phyloP scores from a whole-genome alignment of 2,329 filamentous ascomycete genomes.

The Colletotrichum acutatum region DNA sequence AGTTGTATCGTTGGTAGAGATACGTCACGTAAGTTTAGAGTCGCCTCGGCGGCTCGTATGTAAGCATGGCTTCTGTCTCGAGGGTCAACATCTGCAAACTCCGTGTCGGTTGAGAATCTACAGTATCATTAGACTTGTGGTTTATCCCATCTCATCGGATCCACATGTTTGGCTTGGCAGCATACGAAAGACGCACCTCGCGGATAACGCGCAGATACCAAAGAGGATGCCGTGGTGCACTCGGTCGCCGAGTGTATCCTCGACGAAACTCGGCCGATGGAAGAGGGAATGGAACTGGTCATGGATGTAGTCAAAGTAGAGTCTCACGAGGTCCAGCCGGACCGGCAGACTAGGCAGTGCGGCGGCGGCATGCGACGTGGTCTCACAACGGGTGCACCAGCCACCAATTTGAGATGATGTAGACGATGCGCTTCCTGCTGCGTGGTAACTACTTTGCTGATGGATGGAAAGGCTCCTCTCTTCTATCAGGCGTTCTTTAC shows the following conservation, averaged over 20 bases:
- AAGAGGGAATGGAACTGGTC: conserved; percentile 49
- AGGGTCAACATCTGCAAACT: conserved; percentile 37
- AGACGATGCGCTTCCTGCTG: conserved; percentile 13
- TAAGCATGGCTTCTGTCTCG: conserved; percentile 38
- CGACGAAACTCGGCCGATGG: conserved; percentile 42
- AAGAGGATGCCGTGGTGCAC: conserved; percentile 39
- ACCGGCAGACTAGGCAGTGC: conserved; percentile 36
- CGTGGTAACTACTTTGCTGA: neutral
- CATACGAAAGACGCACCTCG: conserved; percentile 34
- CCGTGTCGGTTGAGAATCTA: conserved; percentile 40
- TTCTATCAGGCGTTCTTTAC: conserved; percentile 9
- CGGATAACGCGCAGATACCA: conserved; percentile 41
- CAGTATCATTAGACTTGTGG: neutral
- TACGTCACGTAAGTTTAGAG: conserved; percentile 49
- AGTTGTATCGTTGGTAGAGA: conserved; percentile 51
- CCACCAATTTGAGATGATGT: conserved; percentile 10
- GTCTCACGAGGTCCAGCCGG: conserved; percentile 42
- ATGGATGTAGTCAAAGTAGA: conserved; percentile 48
- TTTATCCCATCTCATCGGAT: neutral
- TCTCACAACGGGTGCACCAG: conserved; percentile 23
- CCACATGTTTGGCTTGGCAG: neutral
- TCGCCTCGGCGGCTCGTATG: conserved; percentile 38
- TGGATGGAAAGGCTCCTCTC: neutral
- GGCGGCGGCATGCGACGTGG: conserved; percentile 14
- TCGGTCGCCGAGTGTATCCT: conserved; percentile 39